A percentile compares a stretch with the other conserved stretches of the same genome.
These are phyloP conservation scores for Neonectria magnoliae DNA, from an alignment of 2,329 filamentous ascomycete genomes.

Conservation along the genomic window DNA sequence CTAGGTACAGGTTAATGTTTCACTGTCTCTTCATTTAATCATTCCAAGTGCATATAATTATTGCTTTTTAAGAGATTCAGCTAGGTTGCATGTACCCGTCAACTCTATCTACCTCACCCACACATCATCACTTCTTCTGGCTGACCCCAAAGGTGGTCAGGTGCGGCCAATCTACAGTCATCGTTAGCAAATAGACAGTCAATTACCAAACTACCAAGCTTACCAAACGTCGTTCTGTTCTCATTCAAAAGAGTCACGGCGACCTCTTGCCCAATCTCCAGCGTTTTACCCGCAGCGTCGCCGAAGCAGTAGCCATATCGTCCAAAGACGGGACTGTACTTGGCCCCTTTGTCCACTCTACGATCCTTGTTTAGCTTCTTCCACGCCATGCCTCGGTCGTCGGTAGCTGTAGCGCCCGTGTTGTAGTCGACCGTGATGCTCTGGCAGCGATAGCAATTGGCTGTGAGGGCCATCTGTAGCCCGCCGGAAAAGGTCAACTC, in stretches of 20 bases:
- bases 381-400: conserved; percentile 35
- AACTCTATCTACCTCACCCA: background rate
- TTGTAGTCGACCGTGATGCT: conserved; percentile 41
- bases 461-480: conserved; percentile 31
- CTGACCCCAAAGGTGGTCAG: conserved; percentile 28
- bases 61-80: too few relatives aligned
- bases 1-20: background rate
- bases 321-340: conserved; percentile 40
- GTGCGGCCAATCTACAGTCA: conserved; percentile 32
- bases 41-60: background rate
- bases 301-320: conserved; percentile 40
- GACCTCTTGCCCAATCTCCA: conserved; percentile 27
- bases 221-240: conserved; percentile 35
- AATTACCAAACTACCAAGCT: background rate
- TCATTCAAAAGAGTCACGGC: conserved; percentile 27
- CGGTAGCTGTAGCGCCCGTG: conserved; percentile 30
- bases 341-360: conserved; percentile 35
- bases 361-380: conserved; percentile 41
- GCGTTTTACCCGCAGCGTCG: background rate
- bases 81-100: background rate
- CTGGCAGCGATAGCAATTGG: conserved; percentile 39
- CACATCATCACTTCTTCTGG: conserved; percentile 19
- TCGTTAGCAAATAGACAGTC: background rate
- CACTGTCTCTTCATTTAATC: background rate
- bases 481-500: conserved; percentile 31